Conservation (phyloP, 2,329 filamentous ascomycete genomes). For the Trichothecium roseum region DNA sequence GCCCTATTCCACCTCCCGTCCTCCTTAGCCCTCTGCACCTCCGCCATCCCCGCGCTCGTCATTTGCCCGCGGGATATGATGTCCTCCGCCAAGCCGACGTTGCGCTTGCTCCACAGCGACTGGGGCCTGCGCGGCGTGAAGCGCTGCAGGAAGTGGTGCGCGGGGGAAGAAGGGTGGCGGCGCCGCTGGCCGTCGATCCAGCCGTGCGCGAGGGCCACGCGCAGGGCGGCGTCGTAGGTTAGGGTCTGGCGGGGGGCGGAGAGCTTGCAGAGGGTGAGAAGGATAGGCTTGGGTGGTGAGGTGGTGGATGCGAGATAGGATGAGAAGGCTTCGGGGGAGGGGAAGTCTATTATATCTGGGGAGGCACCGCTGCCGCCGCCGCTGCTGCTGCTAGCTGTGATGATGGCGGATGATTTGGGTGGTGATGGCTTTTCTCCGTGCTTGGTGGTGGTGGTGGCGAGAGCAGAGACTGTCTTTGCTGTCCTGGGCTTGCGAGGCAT, state of each 20-base stretch:
- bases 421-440: no score
- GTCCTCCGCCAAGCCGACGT: conserved; percentile 38
- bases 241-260: conserved; percentile 32
- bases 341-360: no score
- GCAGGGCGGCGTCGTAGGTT: conserved; percentile 40
- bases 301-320: conserved; percentile 26
- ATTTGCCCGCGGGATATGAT: conserved; percentile 37
- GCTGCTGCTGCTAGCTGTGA: no score
- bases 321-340: conserved; percentile 18
- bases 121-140: conserved; percentile 46
- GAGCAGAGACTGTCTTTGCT: no score
- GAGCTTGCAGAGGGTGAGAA: conserved; percentile 40
- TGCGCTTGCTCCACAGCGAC: conserved; percentile 50
- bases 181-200: conserved; percentile 52
- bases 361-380: no score
- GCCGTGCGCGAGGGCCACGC: conserved; percentile 47
- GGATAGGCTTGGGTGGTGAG: conserved; percentile 26
- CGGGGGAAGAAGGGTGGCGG: conserved; percentile 21
- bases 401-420: no score
- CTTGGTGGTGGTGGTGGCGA: no score
- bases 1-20: conserved; percentile 50
- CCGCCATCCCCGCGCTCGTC: conserved; percentile 32
- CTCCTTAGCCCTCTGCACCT: conserved; percentile 42
- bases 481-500: no score
- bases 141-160: conserved; percentile 38